Percentiles rank a stretch among this genome's conserved stretches.
Evolutionary conservation across 2,329 filamentous ascomycete genomes (phyloP).

Genomic region (Talaromyces sp.): DNA sequence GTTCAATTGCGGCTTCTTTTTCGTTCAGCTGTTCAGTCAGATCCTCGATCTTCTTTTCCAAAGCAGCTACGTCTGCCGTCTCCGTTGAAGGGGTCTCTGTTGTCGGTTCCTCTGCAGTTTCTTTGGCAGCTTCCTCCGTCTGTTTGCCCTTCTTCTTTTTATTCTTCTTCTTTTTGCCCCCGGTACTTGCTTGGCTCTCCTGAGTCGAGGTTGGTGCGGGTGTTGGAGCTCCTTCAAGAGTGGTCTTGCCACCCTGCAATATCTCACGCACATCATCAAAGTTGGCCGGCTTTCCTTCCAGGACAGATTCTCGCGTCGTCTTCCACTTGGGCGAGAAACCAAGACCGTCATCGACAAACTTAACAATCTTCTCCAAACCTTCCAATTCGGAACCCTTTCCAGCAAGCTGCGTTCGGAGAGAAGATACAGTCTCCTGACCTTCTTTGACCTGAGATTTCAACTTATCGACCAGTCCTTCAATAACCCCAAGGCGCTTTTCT

Average conservation of each 20-base stretch:
- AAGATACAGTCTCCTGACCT: slow-evolving; percentile 50
- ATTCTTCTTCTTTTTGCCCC: slow-evolving; percentile 69
- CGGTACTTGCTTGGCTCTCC: slow-evolving; percentile 21
- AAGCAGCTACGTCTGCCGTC: slow-evolving; percentile 35
- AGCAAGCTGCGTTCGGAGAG: slow-evolving; percentile 43
- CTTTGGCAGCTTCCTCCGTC: slow-evolving; percentile 34
- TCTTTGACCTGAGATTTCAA: slow-evolving; percentile 53
- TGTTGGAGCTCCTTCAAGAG: slow-evolving; percentile 21
- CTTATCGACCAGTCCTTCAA: slow-evolving; percentile 55
- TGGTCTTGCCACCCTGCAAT: slow-evolving; percentile 27
- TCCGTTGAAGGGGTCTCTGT: slow-evolving; percentile 24
- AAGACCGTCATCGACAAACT: slow-evolving; percentile 41
- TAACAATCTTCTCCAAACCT: slow-evolving; percentile 34
- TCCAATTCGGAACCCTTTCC: slow-evolving; percentile 37
- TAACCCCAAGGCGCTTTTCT: slow-evolving; percentile 53
- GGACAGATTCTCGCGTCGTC: slow-evolving; percentile 31
- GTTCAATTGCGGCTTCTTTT: slow-evolving; percentile 71
- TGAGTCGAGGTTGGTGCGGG: slow-evolving; percentile 23
- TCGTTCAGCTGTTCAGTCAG: slow-evolving; percentile 40
- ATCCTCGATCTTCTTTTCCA: slow-evolving; percentile 36
- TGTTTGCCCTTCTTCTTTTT: slow-evolving; percentile 75
- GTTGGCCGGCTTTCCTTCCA: slow-evolving; percentile 31
- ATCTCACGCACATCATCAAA: slow-evolving; percentile 36
- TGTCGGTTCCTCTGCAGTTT: slow-evolving; percentile 17
- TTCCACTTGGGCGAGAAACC: slow-evolving; percentile 36